These are phyloP conservation scores for Lodderomyces theae DNA, from an alignment of 1,139 yeast genomes.

Conservation along the genomic window DNA sequence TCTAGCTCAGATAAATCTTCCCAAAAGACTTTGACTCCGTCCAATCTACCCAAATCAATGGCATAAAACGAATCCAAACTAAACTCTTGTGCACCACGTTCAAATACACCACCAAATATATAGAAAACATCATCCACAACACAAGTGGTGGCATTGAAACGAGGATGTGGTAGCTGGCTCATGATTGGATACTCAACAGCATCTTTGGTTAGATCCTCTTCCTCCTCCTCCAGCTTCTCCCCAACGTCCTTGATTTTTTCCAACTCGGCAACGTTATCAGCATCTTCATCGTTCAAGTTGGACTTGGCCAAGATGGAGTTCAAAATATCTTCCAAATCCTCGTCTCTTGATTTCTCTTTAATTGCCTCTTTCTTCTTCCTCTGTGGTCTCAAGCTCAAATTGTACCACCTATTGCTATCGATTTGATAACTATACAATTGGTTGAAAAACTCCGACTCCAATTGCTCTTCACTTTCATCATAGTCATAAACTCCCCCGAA, in stretches of 20 bases:
- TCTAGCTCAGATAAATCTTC: constrained; percentile 60
- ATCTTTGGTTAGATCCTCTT: constrained; percentile 32
- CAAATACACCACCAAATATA: constrained; percentile 92
- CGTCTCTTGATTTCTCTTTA: constrained; percentile 61
- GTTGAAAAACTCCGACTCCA: constrained; percentile 83
- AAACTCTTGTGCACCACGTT: constrained; percentile 80
- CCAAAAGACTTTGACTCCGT: constrained; percentile 89
- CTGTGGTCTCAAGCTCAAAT: constrained; percentile 62
- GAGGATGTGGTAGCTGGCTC: constrained; percentile 74
- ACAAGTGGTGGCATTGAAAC: constrained; percentile 84
- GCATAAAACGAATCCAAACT: constrained; percentile 83
- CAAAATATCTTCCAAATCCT: constrained; percentile 78
- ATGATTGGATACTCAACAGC: constrained; percentile 52
- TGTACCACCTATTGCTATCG: constrained; percentile 88
- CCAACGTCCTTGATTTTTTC: constrained; percentile 38
- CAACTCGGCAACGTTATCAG: constrained; percentile 36
- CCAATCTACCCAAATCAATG: constrained; percentile 79
- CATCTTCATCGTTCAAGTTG: constrained; percentile 59
- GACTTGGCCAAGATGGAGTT: constrained; percentile 72
- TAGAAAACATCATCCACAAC: constrained; percentile 82
- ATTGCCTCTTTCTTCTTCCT: constrained; percentile 48
- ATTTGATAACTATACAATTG: constrained; percentile 78
- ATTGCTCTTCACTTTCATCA: constrained; percentile 90
- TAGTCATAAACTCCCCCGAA: constrained; percentile 96
- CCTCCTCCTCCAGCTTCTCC: constrained; percentile 37